A percentile compares a stretch with the other conserved stretches of the same genome.
Evolutionary conservation across 2,329 filamentous ascomycete genomes (phyloP).

Genomic region (Cordyceps cicadae): DNA sequence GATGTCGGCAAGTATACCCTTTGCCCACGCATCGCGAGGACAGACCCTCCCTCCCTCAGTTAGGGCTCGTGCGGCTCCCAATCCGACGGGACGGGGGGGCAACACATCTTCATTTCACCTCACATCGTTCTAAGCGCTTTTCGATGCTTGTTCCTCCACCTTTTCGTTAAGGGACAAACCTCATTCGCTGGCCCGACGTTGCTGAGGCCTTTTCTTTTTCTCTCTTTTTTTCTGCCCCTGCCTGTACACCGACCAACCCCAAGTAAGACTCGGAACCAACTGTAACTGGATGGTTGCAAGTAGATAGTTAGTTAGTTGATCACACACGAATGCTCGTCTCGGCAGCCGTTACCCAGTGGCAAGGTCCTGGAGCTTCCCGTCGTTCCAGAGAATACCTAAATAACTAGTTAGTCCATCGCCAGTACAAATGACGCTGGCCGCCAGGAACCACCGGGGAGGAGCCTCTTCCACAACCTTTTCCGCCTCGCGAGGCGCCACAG

Average conservation of each 20-base stretch:
- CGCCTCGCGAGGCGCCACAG: constrained; percentile 3
- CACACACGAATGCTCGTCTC: no score
- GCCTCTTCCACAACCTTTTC: neutral
- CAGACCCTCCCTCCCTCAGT: neutral
- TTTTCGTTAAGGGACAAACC: neutral
- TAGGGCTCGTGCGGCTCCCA: neutral
- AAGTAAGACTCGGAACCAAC: neutral
- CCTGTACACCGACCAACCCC: neutral
- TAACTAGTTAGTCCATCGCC: no score
- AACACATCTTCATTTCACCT: neutral
- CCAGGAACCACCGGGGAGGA: no score
- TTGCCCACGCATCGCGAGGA: neutral
- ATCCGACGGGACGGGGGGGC: neutral
- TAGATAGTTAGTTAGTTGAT: no score
- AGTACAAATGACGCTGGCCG: no score
- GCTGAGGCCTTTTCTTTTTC: neutral
- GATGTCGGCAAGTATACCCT: neutral
- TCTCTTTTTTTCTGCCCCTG: no score
- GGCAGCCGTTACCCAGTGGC: neutral
- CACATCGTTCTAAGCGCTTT: neutral
- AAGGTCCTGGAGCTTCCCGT: neutral
- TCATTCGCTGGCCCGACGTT: neutral
- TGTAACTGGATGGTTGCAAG: no score
- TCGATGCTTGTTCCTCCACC: neutral
- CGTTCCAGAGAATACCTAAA: neutral